These are phyloP conservation scores for Globisporangium cylindrosporum DNA, from an alignment of 352 stramenopile species.

Conservation along the genomic window DNA sequence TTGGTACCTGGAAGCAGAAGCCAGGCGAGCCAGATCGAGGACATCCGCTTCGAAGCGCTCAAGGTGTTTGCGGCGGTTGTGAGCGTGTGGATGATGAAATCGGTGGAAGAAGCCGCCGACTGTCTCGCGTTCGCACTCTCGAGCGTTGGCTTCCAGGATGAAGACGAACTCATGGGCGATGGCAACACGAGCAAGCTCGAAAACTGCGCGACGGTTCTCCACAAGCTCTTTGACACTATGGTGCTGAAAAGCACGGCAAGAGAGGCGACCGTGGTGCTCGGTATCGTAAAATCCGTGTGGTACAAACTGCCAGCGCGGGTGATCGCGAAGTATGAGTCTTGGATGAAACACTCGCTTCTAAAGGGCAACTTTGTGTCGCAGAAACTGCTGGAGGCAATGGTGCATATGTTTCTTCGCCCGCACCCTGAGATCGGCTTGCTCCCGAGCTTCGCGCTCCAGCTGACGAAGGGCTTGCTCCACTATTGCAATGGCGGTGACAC, in stretches of 20 bases:
- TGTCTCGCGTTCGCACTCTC: slow-evolving; percentile 18
- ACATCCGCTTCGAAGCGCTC: slow-evolving; percentile 20
- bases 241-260: slow-evolving; percentile 14
- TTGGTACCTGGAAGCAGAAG: neutral
- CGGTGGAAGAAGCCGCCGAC: slow-evolving; percentile 21
- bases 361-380: slow-evolving; percentile 17
- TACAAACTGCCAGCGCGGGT: slow-evolving; percentile 18
- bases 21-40: slow-evolving; percentile 10
- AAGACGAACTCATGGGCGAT: slow-evolving; percentile 20
- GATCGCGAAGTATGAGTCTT: slow-evolving; percentile 21
- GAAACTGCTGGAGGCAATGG: slow-evolving; percentile 30
- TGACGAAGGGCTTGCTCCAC: slow-evolving; percentile 33
- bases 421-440: slow-evolving; percentile 21
- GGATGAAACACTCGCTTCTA: slow-evolving; percentile 30
- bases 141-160: slow-evolving; percentile 11
- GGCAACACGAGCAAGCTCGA: slow-evolving; percentile 18
- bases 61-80: slow-evolving; percentile 18
- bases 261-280: slow-evolving; percentile 17
- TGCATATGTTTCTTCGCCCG: slow-evolving; percentile 33
- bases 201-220: slow-evolving; percentile 23
- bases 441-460: slow-evolving; percentile 22
- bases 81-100: slow-evolving; percentile 22
- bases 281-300: slow-evolving; percentile 20
- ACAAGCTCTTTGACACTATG: slow-evolving; percentile 25
- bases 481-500: slow-evolving; percentile 31